These are phyloP conservation scores for Hibiscus tridactylites DNA, from an alignment of 345 rosid genomes.

Conservation along the genomic window DNA sequence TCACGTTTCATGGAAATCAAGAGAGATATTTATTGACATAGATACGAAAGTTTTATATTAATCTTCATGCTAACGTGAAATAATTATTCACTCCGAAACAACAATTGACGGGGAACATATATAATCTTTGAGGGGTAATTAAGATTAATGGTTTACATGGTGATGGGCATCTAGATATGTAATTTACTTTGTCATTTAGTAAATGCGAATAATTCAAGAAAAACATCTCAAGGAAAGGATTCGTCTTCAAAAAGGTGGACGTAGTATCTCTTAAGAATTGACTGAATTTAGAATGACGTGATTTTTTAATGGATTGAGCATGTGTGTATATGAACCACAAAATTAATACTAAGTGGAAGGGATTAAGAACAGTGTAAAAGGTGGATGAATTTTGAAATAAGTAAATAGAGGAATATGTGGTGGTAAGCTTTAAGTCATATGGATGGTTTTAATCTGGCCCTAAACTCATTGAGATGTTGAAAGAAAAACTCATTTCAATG, in stretches of 20 bases:
- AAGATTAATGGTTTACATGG: neutral
- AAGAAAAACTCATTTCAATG: neutral
- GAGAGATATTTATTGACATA: neutral
- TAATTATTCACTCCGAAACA: neutral
- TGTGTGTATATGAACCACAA: neutral
- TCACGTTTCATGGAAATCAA: neutral
- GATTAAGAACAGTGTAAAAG: too few species aligned
- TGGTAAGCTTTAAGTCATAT: too few species aligned
- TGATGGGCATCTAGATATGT: neutral
- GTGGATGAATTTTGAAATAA: too few species aligned
- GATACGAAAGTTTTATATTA: neutral
- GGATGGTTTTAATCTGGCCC: too few species aligned
- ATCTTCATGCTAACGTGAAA: neutral
- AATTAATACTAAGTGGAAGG: too few species aligned
- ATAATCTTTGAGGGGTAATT: neutral
- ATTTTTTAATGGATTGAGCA: neutral
- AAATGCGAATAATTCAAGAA: neutral
- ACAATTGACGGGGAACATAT: neutral
- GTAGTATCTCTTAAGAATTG: neutral
- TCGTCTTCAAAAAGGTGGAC: neutral
- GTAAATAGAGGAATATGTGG: too few species aligned
- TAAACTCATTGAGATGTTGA: too few species aligned
- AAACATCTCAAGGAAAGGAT: neutral
- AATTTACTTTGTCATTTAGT: neutral
- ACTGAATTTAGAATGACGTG: neutral